Evolutionary conservation across 2,329 filamentous ascomycete genomes (phyloP).

Genomic region (Cladobotryum protrusum): DNA sequence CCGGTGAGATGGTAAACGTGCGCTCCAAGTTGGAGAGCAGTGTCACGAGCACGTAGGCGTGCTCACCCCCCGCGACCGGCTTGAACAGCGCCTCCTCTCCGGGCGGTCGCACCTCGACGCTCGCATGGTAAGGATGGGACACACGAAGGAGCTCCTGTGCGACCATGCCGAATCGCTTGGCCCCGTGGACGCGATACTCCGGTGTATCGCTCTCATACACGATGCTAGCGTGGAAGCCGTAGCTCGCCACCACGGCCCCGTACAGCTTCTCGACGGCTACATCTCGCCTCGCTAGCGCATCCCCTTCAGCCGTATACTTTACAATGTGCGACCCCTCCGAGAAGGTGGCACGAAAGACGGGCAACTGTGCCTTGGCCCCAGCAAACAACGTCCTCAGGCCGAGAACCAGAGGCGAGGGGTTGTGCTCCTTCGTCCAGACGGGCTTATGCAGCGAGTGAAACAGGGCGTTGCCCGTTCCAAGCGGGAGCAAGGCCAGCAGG

Average conservation of each 20-base stretch:
- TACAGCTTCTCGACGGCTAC: slow-evolving; percentile 42
- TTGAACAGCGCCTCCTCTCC: slow-evolving; percentile 8
- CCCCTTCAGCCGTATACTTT: slow-evolving; percentile 21
- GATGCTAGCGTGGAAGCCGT: slow-evolving; percentile 82
- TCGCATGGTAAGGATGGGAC: slow-evolving; percentile 44
- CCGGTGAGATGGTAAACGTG: slow-evolving; percentile 75
- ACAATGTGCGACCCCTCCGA: slow-evolving; percentile 49
- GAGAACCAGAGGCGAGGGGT: slow-evolving; percentile 37
- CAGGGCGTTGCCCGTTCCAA: slow-evolving; percentile 61
- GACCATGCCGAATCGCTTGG: slow-evolving; percentile 76
- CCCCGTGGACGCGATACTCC: slow-evolving; percentile 70
- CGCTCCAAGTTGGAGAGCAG: slow-evolving; percentile 77
- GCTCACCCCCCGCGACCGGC: slow-evolving; percentile 37
- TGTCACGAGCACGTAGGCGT: slow-evolving; percentile 72
- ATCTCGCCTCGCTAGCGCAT: slow-evolving; percentile 20
- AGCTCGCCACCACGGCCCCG: slow-evolving; percentile 81
- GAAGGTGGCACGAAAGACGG: slow-evolving; percentile 57
- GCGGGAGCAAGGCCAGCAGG: slow-evolving; percentile 48
- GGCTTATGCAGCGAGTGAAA: slow-evolving; percentile 58
- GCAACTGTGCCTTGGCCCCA: slow-evolving; percentile 50
- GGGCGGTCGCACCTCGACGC: slow-evolving; percentile 30
- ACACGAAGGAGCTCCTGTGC: slow-evolving; percentile 64
- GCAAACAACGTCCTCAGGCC: slow-evolving; percentile 53
- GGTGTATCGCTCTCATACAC: slow-evolving; percentile 87
- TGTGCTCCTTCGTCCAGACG: slow-evolving; percentile 34